Percentiles rank a stretch among this genome's conserved stretches.
These are phyloP conservation scores for Epichloe amarillans DNA, from an alignment of 2,329 filamentous ascomycete genomes.

Conservation along the genomic window DNA sequence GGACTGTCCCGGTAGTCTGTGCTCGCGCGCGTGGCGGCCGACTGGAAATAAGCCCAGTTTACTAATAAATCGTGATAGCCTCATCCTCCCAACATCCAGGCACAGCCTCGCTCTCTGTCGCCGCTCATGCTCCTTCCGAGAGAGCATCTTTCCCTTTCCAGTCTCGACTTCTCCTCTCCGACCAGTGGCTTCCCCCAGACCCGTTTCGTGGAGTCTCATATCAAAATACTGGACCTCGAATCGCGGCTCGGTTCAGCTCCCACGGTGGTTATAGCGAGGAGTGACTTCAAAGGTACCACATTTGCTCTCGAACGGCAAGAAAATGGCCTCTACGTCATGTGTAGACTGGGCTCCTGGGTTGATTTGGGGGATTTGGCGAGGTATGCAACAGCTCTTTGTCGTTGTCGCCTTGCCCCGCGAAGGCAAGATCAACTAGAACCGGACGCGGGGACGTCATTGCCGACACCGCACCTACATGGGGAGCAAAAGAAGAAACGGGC, in stretches of 20 bases:
- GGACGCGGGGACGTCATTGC: slow-evolving; percentile 16
- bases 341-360: slow-evolving; percentile 54
- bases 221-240: slow-evolving; percentile 51
- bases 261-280: slow-evolving; percentile 47
- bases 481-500: slow-evolving; percentile 41
- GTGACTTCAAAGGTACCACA: slow-evolving; percentile 37
- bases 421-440: slow-evolving; percentile 9
- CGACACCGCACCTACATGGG: slow-evolving; percentile 32
- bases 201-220: slow-evolving; percentile 46
- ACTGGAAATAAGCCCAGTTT: slow-evolving; percentile 5
- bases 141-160: slow-evolving; percentile 45
- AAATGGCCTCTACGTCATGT: slow-evolving; percentile 50
- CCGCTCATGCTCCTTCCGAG: slow-evolving; percentile 51
- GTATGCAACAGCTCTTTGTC: slow-evolving; percentile 29
- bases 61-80: slow-evolving; percentile 26
- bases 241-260: slow-evolving; percentile 40
- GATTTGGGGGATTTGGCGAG: slow-evolving; percentile 40
- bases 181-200: slow-evolving; percentile 38
- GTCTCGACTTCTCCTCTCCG: slow-evolving; percentile 41
- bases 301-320: slow-evolving; percentile 56
- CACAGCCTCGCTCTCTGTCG: slow-evolving; percentile 41
- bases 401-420: slow-evolving; percentile 16
- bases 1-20: not conserved
- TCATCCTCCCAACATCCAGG: slow-evolving; percentile 37
- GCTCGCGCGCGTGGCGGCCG: not conserved